Percentiles rank a stretch among this genome's conserved stretches.
These are phyloP conservation scores for Plasmodium gaboni DNA, from an alignment of 169 alveolate genomes.

Conservation along the genomic window DNA sequence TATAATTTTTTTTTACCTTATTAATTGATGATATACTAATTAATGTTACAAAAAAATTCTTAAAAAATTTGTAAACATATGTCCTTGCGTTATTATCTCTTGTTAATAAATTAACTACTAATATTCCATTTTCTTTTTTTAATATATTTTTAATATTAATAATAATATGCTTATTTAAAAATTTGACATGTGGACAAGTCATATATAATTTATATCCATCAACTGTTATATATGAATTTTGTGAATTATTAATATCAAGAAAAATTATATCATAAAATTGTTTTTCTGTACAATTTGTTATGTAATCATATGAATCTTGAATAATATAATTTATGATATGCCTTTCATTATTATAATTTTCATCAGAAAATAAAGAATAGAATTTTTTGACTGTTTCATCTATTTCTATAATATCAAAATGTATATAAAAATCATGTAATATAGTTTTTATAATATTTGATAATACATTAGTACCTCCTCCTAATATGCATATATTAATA, in stretches of 20 bases:
- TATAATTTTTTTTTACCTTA: constrained; percentile 9
- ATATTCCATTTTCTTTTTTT: constrained; percentile 33
- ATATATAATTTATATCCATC: constrained; percentile 37
- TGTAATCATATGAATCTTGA: constrained; percentile 57
- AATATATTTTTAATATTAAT: constrained; percentile 25
- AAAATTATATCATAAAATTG: constrained; percentile 57
- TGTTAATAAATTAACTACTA: constrained; percentile 61
- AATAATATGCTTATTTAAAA: constrained; percentile 32
- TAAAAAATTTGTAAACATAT: constrained; percentile 37
- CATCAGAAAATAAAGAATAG: constrained; percentile 28
- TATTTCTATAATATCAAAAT: constrained; percentile 53
- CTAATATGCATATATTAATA: constrained; percentile 61
- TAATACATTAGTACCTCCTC: constrained; percentile 76
- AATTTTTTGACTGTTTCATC: constrained; percentile 61
- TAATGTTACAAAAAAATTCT: constrained; percentile 22
- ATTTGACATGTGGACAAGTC: constrained; percentile 54
- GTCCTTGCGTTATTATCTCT: constrained; percentile 39
- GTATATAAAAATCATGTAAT: constrained; percentile 29
- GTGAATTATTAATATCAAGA: constrained; percentile 70
- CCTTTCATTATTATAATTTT: constrained; percentile 8
- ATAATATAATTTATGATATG: constrained; percentile 48
- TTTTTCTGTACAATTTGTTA: constrained; percentile 9
- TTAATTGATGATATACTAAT: constrained; percentile 48
- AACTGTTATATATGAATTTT: constrained; percentile 37
- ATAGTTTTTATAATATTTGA: constrained; percentile 57